Evolutionary conservation across 805 yeast species (phyloP).

Genomic region (Nakazawaea sp.): DNA sequence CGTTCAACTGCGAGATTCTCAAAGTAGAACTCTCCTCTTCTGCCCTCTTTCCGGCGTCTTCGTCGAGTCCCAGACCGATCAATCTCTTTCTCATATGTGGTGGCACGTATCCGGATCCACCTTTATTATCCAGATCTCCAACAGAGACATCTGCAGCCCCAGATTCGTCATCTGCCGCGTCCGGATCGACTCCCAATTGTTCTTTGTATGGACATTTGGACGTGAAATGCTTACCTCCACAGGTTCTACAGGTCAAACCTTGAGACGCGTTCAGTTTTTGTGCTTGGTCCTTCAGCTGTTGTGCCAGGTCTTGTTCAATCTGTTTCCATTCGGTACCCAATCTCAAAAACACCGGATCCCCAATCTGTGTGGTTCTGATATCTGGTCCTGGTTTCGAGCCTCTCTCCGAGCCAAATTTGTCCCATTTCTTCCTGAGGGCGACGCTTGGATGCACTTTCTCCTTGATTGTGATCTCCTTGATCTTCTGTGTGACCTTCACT

Average conservation of each 20-base stretch:
- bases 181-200: slow-evolving; percentile 55
- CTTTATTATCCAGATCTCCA: slow-evolving; percentile 20
- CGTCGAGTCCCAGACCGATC: slow-evolving; percentile 24
- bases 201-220: slow-evolving; percentile 94
- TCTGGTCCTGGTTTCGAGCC: slow-evolving; percentile 79
- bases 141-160: slow-evolving; percentile 15
- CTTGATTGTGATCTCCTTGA: slow-evolving; percentile 67
- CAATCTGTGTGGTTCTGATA: slow-evolving; percentile 78
- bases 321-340: slow-evolving; percentile 75
- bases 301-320: slow-evolving; percentile 66
- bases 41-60: slow-evolving; percentile 31
- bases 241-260: slow-evolving; percentile 69
- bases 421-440: slow-evolving; percentile 86
- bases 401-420: slow-evolving; percentile 78
- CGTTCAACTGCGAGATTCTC: slow-evolving; percentile 87
- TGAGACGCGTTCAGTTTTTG: slow-evolving; percentile 32
- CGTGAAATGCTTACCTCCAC: slow-evolving; percentile 93
- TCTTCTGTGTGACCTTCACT: slow-evolving; percentile 80
- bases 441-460: slow-evolving; percentile 80
- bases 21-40: slow-evolving; percentile 86
- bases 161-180: slow-evolving; percentile 26
- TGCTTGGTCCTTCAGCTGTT: slow-evolving; percentile 34
- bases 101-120: slow-evolving; percentile 47
- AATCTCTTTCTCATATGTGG: slow-evolving; percentile 45
- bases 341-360: slow-evolving; percentile 73